These are phyloP conservation scores for Camellia japonica DNA, from an alignment of 148 eudicot genomes.

Conservation along the genomic window DNA sequence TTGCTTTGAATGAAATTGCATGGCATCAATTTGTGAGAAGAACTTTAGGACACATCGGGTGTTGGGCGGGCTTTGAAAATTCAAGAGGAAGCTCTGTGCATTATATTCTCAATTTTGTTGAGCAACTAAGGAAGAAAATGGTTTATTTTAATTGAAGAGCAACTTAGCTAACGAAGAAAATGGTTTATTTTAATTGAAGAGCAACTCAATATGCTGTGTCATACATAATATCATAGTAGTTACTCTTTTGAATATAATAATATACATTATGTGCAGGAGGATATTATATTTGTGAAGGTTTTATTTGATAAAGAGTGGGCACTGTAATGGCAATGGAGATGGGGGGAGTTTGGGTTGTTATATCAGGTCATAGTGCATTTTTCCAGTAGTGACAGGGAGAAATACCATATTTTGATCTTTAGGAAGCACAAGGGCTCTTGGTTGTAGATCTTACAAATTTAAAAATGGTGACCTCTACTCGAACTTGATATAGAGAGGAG, in stretches of 20 bases:
- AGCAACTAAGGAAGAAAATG: conserved; percentile 3
- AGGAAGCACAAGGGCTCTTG: not conserved
- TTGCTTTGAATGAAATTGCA: not conserved
- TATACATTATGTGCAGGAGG: not conserved
- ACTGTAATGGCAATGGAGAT: not conserved
- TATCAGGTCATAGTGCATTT: conserved; percentile 6
- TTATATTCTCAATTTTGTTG: not conserved
- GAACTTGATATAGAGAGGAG: not conserved
- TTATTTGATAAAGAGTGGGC: not conserved
- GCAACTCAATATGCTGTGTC: not conserved
- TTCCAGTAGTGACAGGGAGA: not conserved
- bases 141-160: conserved; percentile 7
- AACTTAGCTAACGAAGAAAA: not conserved
- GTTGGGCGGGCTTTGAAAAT: not conserved
- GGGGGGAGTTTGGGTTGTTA: not conserved
- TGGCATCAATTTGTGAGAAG: not conserved
- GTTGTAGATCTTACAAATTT: not conserved
- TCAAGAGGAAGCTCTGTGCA: not conserved
- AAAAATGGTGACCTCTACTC: not conserved
- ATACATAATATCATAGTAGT: not conserved
- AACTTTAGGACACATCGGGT: not conserved
- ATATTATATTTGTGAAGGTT: not conserved
- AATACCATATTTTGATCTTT: not conserved
- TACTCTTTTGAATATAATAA: not conserved
- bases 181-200: conserved; percentile 8